These are phyloP conservation scores for Neckera pumila DNA, from an alignment of 225 moss, liverwort and hornwort genomes.

Conservation along the genomic window DNA sequence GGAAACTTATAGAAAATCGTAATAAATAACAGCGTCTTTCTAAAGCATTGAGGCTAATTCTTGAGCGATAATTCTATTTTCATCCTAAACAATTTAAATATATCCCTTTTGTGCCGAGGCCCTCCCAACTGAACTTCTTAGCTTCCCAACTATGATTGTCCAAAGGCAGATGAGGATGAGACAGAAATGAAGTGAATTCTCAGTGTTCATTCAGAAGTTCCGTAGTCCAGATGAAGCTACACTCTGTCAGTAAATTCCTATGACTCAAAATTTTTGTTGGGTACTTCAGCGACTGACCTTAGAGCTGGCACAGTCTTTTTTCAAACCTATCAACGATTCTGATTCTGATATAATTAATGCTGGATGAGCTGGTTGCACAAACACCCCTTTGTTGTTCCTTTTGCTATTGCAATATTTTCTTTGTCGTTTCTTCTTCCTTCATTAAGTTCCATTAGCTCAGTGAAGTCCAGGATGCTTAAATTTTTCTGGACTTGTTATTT, in stretches of 20 bases:
- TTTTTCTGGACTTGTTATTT: not conserved
- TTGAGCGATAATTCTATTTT: not conserved
- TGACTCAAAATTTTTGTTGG: not conserved
- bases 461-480: not conserved
- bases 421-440: not conserved
- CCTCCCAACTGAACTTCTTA: not conserved
- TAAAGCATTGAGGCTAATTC: not conserved
- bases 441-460: not conserved
- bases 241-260: not conserved
- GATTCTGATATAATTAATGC: not conserved
- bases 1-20: not conserved
- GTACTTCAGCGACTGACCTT: not conserved
- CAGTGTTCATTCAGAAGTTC: not conserved
- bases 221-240: not conserved
- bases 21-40: not conserved
- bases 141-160: not conserved
- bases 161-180: not conserved
- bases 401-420: not conserved
- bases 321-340: not conserved
- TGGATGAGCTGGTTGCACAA: not conserved
- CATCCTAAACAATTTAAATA: not conserved
- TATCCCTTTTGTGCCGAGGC: not conserved
- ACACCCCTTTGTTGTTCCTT: not conserved
- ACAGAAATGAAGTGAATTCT: not conserved
- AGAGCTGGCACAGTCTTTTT: not conserved